phyloP scores from a whole-genome alignment of 495 filamentous ascomycete genomes.

The Sordaria brevicollis region DNA sequence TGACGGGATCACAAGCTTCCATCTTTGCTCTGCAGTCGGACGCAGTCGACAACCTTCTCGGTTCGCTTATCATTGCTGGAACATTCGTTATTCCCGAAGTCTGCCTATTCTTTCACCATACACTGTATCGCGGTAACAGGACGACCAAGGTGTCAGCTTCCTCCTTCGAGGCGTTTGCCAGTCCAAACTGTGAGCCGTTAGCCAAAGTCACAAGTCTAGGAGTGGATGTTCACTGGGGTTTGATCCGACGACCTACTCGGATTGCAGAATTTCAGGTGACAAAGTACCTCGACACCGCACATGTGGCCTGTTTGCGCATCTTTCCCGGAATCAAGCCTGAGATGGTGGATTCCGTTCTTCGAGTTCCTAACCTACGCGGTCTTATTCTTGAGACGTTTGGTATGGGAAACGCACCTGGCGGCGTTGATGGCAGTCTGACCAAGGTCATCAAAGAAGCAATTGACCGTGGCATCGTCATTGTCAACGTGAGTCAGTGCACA shows the following conservation, averaged over 20 bases:
- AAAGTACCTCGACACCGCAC: conserved; percentile 68
- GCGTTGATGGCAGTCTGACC: conserved; percentile 73
- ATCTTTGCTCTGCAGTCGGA: conserved; percentile 92
- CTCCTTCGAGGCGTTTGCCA: conserved; percentile 77
- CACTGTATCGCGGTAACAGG: conserved; percentile 83
- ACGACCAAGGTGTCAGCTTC: conserved; percentile 82
- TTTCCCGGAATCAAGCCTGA: conserved; percentile 93
- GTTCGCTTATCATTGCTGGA: conserved; percentile 85
- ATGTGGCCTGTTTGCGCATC: conserved; percentile 87
- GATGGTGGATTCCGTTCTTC: conserved; percentile 85
- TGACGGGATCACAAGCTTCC: conserved; percentile 85
- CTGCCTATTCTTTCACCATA: conserved; percentile 90
- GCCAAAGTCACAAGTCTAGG: conserved; percentile 71
- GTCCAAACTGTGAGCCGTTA: conserved; percentile 72
- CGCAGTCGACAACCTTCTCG: conserved; percentile 91
- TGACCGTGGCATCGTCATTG: conserved; percentile 70
- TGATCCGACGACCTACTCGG: conserved; percentile 63
- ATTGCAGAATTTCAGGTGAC: conserved; percentile 70
- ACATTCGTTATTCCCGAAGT: conserved; percentile 97
- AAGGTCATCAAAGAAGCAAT: conserved; percentile 71
- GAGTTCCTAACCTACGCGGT: conserved; percentile 66
- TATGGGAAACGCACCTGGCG: conserved; percentile 83
- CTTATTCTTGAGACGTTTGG: conserved; percentile 93
- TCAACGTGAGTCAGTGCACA: conserved; percentile 89
- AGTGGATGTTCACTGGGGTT: conserved; percentile 74